Evolutionary conservation across 495 filamentous ascomycete species (phyloP), one percentile per base, ranked within the genome.

Genomic region (Penicillium waksmanii): DNA sequence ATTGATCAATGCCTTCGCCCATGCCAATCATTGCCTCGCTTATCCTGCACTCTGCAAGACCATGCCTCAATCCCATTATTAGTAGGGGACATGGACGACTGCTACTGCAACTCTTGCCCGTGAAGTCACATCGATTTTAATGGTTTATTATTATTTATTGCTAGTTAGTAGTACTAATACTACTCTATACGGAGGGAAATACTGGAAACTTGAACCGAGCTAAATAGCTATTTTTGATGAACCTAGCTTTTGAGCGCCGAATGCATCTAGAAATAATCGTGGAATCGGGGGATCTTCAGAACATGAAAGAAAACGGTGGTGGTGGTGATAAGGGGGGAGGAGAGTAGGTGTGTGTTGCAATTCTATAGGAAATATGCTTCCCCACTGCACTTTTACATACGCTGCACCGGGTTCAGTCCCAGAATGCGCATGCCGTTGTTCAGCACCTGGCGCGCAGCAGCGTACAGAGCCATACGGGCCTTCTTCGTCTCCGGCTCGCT

Each of bases 401-500:
- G 82, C 57, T 89, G 81, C 51, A 95, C 88, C 27, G 92, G 92
- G 60, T 76, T 89, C 60, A 96, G 77, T 21, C 92, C 92, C 56
- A 96, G 77, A 66, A 96, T 71, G 50, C 81, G 80, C 92, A 96
- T 96, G 44, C 92, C 92, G 70, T 93, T 96, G 70, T 86, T 76
- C 55, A 96, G 73, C 1, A 96, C 90, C 52, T 86, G 87, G 58
- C 89, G 81, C 2, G 90, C 89, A 12, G 89, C 81, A 65, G 90
- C 87, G 68, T 96, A 96, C 55, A 96, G 76, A 3, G 91, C 90
- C 83, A 94, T 86, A 51, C 91, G 85, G 27, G 90, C 89, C 71
- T 85, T 85, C 79, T 88, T 89, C 36, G 90, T 64, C 66, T 87
- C 87, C 15, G 81, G 82, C 69, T 85, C 83, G 66, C 85, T 90